Percentiles rank a stretch among this genome's conserved stretches.
Evolutionary conservation across 768 basidiomycete species (phyloP).

Genomic region (Hypholoma fasciculare): DNA sequence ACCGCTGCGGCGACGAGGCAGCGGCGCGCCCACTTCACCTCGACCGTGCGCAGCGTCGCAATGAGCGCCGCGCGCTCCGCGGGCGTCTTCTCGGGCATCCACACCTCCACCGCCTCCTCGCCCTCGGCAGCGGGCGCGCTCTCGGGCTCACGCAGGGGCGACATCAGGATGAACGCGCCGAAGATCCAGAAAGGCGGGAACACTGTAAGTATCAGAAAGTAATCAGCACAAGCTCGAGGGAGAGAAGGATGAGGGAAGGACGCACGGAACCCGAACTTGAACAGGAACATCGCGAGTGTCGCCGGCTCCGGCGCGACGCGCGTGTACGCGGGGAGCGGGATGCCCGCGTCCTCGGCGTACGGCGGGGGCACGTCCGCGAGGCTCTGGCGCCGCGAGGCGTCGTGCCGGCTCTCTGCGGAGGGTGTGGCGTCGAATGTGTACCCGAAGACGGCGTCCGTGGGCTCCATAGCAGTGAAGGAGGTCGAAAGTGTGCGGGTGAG

Average conservation of each 20-base stretch:
- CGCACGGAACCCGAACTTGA: constrained; percentile 66
- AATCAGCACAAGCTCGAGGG: neutral
- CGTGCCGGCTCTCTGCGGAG: constrained; percentile 39
- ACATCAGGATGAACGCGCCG: constrained; percentile 54
- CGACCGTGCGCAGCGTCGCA: constrained; percentile 43
- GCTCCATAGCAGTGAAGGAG: neutral
- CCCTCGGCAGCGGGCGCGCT: constrained; percentile 13
- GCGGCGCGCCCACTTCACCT: constrained; percentile 57
- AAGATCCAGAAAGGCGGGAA: constrained; percentile 66
- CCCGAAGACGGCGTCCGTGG: constrained; percentile 21
- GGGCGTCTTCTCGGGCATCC: constrained; percentile 58
- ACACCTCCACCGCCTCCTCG: constrained; percentile 26
- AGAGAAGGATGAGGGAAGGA: constrained; percentile 7
- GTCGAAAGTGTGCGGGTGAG: neutral
- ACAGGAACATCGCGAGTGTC: constrained; percentile 60
- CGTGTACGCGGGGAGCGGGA: constrained; percentile 36
- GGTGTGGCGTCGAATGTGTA: constrained; percentile 30
- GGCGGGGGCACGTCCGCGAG: constrained; percentile 37
- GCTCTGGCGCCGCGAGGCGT: constrained; percentile 26
- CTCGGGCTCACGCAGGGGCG: constrained; percentile 48
- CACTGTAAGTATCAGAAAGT: constrained; percentile 32
- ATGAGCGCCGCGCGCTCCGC: constrained; percentile 49
- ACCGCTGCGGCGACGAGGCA: constrained; percentile 55
- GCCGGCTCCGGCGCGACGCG: constrained; percentile 43
- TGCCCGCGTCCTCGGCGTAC: constrained; percentile 41